A percentile compares a stretch with the other conserved stretches of the same genome.
Conservation (phyloP, 495 filamentous ascomycete genomes). For the Hypoxylon fragiforme region DNA sequence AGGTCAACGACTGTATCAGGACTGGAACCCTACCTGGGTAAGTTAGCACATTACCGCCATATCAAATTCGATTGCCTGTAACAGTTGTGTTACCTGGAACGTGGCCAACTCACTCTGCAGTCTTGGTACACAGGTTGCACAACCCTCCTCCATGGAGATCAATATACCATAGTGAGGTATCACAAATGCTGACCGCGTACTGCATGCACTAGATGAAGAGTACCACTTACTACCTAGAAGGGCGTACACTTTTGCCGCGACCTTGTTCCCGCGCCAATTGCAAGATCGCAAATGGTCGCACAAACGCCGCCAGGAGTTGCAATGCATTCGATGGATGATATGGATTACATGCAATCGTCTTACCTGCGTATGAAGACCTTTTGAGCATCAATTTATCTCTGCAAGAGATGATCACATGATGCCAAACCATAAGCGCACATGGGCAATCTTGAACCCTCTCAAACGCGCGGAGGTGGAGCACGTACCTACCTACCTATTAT, state of each 20-base stretch:
- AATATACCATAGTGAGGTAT: conserved; percentile 21
- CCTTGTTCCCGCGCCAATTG: conserved; percentile 17
- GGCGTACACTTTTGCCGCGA: conserved; percentile 16
- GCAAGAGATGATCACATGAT: background rate
- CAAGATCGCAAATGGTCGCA: conserved; percentile 10
- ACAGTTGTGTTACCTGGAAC: conserved; percentile 28
- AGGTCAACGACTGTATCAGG: conserved; percentile 18
- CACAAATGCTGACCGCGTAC: conserved; percentile 17
- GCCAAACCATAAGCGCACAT: background rate
- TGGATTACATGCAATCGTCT: conserved; percentile 22
- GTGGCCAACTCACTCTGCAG: conserved; percentile 29
- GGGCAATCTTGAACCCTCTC: too few species aligned
- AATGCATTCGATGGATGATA: conserved; percentile 34
- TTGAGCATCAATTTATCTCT: conserved; percentile 7
- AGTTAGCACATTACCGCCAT: conserved; percentile 24
- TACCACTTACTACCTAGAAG: conserved; percentile 1
- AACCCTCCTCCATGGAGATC: conserved; percentile 23
- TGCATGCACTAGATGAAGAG: conserved; percentile 1
- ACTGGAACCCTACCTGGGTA: conserved; percentile 15
- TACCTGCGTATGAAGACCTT: conserved; percentile 16
- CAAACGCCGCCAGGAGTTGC: conserved; percentile 24
- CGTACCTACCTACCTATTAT: conserved; percentile 14
- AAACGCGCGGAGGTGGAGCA: too few species aligned
- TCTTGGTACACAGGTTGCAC: conserved; percentile 20
- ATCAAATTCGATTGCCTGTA: conserved; percentile 26